These are phyloP conservation scores for Vigna unguiculata DNA, from an alignment of 306 rosid species.

Conservation along the genomic window DNA sequence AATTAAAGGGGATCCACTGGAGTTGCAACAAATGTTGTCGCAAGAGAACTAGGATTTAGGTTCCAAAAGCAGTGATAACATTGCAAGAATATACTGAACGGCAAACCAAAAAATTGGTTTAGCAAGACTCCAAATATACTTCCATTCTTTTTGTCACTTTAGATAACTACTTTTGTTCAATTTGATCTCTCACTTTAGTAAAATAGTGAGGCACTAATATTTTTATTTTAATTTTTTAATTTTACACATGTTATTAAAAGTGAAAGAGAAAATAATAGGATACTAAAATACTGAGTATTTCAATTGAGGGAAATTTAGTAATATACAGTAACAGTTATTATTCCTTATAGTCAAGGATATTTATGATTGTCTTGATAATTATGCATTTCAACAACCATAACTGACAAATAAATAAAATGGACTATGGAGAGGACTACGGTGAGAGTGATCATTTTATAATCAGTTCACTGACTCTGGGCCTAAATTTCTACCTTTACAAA, in stretches of 20 bases:
- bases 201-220: no score
- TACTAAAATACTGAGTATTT: not conserved
- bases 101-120: slow-evolving; percentile 2
- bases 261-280: not conserved
- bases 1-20: not conserved
- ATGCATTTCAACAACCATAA: not conserved
- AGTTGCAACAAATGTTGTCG: slow-evolving; percentile 12
- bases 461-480: not conserved
- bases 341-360: not conserved
- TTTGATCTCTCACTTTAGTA: no score
- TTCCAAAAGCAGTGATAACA: no score
- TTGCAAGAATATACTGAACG: not conserved
- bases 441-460: not conserved
- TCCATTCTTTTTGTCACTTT: not conserved
- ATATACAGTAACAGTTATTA: not conserved
- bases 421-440: not conserved
- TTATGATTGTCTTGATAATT: not conserved
- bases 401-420: not conserved
- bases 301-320: not conserved
- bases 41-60: no score
- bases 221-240: no score
- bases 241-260: not conserved
- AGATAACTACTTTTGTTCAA: no score
- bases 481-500: not conserved
- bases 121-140: not conserved